A percentile compares a stretch with the other conserved stretches of the same genome.
Evolutionary conservation across 2,329 filamentous ascomycete genomes (phyloP).

Genomic region (Chalara sp.): DNA sequence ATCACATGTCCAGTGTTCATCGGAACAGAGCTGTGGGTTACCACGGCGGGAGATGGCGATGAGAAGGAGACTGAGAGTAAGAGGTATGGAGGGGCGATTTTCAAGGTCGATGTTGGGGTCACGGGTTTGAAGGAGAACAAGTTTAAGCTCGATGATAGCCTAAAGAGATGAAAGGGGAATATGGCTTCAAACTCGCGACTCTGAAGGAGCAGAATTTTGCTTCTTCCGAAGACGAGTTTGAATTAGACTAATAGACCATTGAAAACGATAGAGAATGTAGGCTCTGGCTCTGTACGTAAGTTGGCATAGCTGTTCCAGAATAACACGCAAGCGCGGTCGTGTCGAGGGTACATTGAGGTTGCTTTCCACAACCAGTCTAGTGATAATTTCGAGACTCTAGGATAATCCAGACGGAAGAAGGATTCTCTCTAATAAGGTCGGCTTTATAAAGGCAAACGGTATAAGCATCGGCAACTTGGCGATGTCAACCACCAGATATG

Average conservation of each 20-base stretch:
- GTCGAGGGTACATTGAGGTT: too few species aligned
- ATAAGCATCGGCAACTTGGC: too few species aligned
- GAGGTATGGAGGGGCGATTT: constrained; percentile 63
- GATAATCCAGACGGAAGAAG: too few species aligned
- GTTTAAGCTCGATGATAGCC: constrained; percentile 41
- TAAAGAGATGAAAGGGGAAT: constrained; percentile 1
- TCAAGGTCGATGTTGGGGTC: constrained; percentile 70
- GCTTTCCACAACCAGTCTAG: too few species aligned
- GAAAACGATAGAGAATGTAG: too few species aligned
- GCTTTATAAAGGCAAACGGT: too few species aligned
- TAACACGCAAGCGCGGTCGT: too few species aligned
- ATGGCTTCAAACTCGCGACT: background rate
- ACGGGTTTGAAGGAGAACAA: constrained; percentile 56
- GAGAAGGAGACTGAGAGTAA: constrained; percentile 55
- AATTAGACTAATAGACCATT: too few species aligned
- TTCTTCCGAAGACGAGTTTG: too few species aligned
- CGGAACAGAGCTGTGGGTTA: constrained; percentile 70
- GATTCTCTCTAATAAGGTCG: too few species aligned
- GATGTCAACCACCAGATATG: too few species aligned
- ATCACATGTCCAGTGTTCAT: constrained; percentile 78
- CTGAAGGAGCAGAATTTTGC: background rate
- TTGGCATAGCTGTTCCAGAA: background rate
- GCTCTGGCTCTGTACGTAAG: background rate
- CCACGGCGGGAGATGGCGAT: constrained; percentile 62
- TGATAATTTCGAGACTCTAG: too few species aligned